Percentiles rank a stretch among this genome's conserved stretches.
These are phyloP conservation scores for Paraphoma chrysanthemicola DNA, from an alignment of 2,329 filamentous ascomycete species.

Conservation along the genomic window DNA sequence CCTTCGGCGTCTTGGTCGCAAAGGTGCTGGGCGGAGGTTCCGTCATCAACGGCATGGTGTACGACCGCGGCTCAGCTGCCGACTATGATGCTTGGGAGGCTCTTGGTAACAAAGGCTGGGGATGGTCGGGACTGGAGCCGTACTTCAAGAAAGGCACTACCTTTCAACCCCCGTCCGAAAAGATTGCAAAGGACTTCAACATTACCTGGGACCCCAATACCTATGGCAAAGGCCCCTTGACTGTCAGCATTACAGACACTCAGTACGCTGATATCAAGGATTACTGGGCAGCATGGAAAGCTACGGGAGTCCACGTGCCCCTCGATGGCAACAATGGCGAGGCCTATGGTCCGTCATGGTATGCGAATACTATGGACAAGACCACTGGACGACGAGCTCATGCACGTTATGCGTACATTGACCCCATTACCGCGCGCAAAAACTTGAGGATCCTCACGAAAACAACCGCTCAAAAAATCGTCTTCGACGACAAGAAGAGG, in stretches of 20 bases:
- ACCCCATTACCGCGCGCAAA: constrained; percentile 30
- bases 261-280: constrained; percentile 37
- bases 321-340: constrained; percentile 33
- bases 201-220: constrained; percentile 34
- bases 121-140: constrained; percentile 56
- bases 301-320: constrained; percentile 19
- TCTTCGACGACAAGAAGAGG: constrained; percentile 24
- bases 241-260: constrained; percentile 31
- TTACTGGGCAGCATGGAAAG: constrained; percentile 34
- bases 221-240: constrained; percentile 34
- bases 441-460: constrained; percentile 36
- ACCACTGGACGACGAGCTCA: constrained; percentile 16
- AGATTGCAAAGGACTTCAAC: constrained; percentile 27
- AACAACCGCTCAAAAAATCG: constrained; percentile 27
- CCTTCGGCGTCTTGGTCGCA: constrained; percentile 30
- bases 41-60: constrained; percentile 47
- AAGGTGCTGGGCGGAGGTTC: constrained; percentile 37
- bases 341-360: constrained; percentile 31
- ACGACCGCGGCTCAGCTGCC: constrained; percentile 39
- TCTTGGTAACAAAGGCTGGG: constrained; percentile 67
- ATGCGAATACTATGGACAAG: constrained; percentile 36
- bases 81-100: constrained; percentile 62
- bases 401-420: constrained; percentile 39
- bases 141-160: constrained; percentile 38
- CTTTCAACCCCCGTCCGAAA: constrained; percentile 29